Evolutionary conservation across 352 stramenopile genomes (phyloP), one percentile per base, ranked within the genome.

Genomic region (Pythium aphanidermatum): DNA sequence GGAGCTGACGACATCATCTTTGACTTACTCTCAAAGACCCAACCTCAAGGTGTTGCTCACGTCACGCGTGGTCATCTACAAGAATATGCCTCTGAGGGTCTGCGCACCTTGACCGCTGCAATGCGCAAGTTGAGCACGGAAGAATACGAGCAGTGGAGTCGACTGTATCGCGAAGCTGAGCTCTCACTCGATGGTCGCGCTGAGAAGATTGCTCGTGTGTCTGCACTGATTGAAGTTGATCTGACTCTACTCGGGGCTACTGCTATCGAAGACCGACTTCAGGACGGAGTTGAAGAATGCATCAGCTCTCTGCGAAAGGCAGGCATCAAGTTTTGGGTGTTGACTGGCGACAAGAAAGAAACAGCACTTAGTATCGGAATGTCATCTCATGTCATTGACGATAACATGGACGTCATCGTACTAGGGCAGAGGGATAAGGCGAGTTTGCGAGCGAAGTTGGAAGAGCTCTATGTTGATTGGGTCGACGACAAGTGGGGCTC

Each of bases 321-420:
- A 7, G 92, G 92, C 3, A 97, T 98, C 54, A 98, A 98, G 48
- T 87, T 97, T 33, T 98, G 94, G 94, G 88, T 98, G 23, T 71
- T 98, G 21, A 98, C 94, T 0, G 94, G 83, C 20, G 83, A 94
- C 63, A 94, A 94, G 45, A 92, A 92, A 54, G 83, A 94, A 58
- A 94, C 83, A 2, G 83, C 83, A 8, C 55, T 92, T 11, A 92
- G 79, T 41, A 92, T 94, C 20, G 83, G 83, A 23, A 92, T 93
- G 78, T 92, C 83, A 13, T 94, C 81, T 16, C 80, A 95, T 36
- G 79, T 94, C 30, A 95, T 95, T 25, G 78, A 90, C 46, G 79
- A 92, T 52, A 86, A 92, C 28, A 95, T 95, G 83, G 80, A 94
- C 49, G 83, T 95, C 3, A 88, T 95, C 32, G 80, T 94, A 20